Evolutionary conservation across 2,329 filamentous ascomycete genomes (phyloP), one percentile per base, ranked within the genome.

Genomic region (Cercospora sp.): DNA sequence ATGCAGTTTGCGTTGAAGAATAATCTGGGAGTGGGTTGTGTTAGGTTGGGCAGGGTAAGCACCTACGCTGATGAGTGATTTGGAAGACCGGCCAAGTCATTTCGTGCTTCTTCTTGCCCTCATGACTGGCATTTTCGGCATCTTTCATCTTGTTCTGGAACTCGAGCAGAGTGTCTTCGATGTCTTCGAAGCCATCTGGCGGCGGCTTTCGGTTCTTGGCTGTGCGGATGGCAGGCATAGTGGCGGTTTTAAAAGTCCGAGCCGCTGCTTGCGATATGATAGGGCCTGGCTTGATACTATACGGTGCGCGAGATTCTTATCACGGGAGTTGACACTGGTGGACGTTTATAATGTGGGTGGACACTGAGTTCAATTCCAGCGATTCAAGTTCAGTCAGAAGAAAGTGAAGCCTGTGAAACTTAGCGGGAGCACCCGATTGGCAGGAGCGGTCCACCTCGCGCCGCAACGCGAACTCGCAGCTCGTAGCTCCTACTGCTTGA

Each of bases 41-140:
- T 60, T 31, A 64, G 30, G 64, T 42, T 45, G 53, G 26, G 20
- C 9, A 33, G 63, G 60, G 45, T 31, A 31, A 20, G 69, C 72
- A 78, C 80, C 83, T 90, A 83, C 94, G 89, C 81, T 97, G 93
- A 81, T 99, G 95, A 26, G 90, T 90, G 78, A 99, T 97, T 80
- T 98, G 94, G 78, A 99, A 98, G 73, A 99, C 93, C 69, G 95
- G 94, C 95, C 95, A 99, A 72, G 94, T 87, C 73, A 92, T 92
- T 81, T 98, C 93, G 78, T 97, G 91, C 79, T 94, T 94, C 88
- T 91, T 86, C 86, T 93, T 87, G 82, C 92, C 79, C 82, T 92
- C 81, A 74, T 89, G 87, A 18, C 93, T 90, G 59, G 93, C 91
- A 81, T 96, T 96, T 79, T 97, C 93, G 63, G 95, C 95, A 78